Conservation (phyloP, 2,329 filamentous ascomycete genomes). For the Diaporthe citrichinensis region DNA sequence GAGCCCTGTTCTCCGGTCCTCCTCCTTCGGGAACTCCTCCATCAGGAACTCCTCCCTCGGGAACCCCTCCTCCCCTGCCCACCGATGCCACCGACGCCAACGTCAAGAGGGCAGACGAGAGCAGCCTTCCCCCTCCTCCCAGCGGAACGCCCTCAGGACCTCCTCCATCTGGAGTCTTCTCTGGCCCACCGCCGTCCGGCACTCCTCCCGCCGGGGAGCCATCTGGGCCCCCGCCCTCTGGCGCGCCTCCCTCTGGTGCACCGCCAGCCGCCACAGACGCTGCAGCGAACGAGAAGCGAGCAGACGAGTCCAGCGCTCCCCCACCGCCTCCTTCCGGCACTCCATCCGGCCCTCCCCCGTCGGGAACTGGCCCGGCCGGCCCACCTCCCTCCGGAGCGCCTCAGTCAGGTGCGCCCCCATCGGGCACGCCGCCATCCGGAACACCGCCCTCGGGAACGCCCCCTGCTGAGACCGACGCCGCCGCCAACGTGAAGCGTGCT, state of each 20-base stretch:
- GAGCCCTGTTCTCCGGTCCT: slow-evolving; percentile 1
- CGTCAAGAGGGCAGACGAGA: slow-evolving; percentile 5
- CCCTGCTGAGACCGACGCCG: neutral
- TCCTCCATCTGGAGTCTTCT: neutral
- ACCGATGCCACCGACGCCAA: neutral
- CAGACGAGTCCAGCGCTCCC: slow-evolving; percentile 12
- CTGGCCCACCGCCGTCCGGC: neutral
- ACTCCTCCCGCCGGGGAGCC: neutral
- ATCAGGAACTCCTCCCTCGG: neutral
- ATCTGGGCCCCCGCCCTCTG: neutral
- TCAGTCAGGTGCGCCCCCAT: neutral
- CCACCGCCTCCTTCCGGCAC: slow-evolving; percentile 4
- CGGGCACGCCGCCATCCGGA: neutral
- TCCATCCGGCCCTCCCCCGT: neutral
- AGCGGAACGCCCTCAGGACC: neutral
- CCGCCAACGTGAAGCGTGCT: neutral
- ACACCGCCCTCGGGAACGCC: slow-evolving; percentile 19
- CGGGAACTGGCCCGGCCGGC: neutral
- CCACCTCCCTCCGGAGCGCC: slow-evolving; percentile 7
- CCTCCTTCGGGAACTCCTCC: neutral
- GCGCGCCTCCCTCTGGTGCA: neutral
- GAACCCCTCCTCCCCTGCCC: neutral
- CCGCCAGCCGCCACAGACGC: neutral
- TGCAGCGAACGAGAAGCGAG: neutral
- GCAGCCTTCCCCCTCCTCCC: neutral